Evolutionary conservation across 805 yeast species (phyloP), one percentile per base, ranked within the genome.

Genomic region (Ogataea sp.): DNA sequence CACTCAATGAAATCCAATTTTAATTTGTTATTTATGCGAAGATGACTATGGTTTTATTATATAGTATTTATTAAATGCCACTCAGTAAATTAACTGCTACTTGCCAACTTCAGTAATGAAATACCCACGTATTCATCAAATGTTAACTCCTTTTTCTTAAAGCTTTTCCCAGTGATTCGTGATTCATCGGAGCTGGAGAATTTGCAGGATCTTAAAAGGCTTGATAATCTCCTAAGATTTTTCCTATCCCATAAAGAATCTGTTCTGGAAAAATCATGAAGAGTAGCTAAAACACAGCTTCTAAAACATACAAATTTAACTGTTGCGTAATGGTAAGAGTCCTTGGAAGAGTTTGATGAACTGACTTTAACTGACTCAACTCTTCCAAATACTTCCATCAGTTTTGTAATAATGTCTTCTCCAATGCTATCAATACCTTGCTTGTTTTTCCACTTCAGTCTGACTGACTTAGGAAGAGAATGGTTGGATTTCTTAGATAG

Each of bases 381-480:
- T 0, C 57, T 45, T 1, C 80, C 80, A 52, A 73, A 74, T 2
- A 65, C 65, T 16, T 48, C 47, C 76, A 74, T 69, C 21, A 74
- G 53, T 34, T 59, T 52, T 18, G 31, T 20, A 17, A 74, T 50
- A 2, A 64, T 52, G 1, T 43, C 46, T 18, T 55, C 58, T 17
- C 71, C 51, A 17, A 55, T 42, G 1, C 50, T 64, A 14, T 50
- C 47, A 5, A 68, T 34, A 33, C 63, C 66, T 6, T 59, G 59
- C 41, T 62, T 62, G 34, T 61, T 58, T 46, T 71, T 73, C 78
- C 79, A 74, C 45, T 59, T 64, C 20, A 73, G 57, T 20, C 52
- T 42, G 20, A 66, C 63, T 26, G 34, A 33, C 6, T 43, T 40
- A 5, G 49, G 41, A 18, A 44, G 17, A 5, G 13, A 10, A n/a